A percentile compares a stretch with the other conserved stretches of the same genome.
phyloP scores from a whole-genome alignment of 768 basidiomycete genomes.

The Mycena leptocephala region DNA sequence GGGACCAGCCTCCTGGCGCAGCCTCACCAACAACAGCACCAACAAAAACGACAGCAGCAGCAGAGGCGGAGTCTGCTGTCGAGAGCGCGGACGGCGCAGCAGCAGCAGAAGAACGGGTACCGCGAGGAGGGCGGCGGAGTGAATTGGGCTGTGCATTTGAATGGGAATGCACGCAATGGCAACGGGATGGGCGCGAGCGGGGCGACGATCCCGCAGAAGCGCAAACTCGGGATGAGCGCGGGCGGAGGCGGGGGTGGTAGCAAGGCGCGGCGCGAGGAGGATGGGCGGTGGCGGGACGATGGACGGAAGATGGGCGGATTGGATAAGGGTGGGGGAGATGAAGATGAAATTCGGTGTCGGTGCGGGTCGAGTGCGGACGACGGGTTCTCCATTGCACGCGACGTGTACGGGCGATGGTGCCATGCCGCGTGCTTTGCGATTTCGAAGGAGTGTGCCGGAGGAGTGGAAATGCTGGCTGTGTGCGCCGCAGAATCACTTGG shows the following conservation, averaged over 20 bases:
- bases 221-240: neutral
- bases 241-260: neutral
- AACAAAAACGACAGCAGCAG: too few species aligned
- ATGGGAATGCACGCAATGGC: neutral
- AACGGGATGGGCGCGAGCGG: neutral
- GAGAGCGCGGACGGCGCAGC: neutral
- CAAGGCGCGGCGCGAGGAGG: neutral
- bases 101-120: neutral
- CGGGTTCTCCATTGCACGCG: constrained; percentile 90
- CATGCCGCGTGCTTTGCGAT: constrained; percentile 87
- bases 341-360: constrained; percentile 78
- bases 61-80: neutral
- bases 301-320: neutral
- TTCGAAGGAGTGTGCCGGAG: constrained; percentile 74
- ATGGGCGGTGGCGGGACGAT: neutral
- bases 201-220: constrained; percentile 16
- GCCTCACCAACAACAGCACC: too few species aligned
- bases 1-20: neutral
- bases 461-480: constrained; percentile 86
- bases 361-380: constrained; percentile 86
- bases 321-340: neutral
- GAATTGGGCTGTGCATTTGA: too few species aligned
- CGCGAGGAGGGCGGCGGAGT: too few species aligned
- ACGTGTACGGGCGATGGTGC: constrained; percentile 85
- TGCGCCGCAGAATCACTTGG: constrained; percentile 52